Evolutionary conservation across 1,284 basidiomycete species (phyloP).

Genomic region (Heterobasidion annosum): DNA sequence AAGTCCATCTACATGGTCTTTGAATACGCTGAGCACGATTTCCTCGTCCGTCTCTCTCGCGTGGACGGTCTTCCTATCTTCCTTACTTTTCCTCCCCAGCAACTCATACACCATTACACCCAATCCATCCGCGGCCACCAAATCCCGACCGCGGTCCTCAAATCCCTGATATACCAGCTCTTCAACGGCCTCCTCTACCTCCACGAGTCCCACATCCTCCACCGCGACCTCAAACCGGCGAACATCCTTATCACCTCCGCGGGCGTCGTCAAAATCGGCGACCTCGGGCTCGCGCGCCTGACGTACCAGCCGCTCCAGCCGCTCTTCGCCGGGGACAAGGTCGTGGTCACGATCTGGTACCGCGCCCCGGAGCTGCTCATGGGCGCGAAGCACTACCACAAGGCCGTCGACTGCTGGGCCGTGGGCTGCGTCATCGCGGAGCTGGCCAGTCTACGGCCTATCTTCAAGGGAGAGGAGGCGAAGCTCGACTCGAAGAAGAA

Average conservation of each 20-base stretch:
- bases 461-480: conserved; percentile 99
- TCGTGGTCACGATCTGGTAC: conserved; percentile 99
- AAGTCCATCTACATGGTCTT: conserved; percentile 99
- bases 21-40: conserved; percentile 98
- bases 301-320: conserved; percentile 82
- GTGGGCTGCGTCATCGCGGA: conserved; percentile 97
- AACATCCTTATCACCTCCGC: conserved; percentile 91
- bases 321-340: conserved; percentile 87
- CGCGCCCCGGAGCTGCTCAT: conserved; percentile 92
- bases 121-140: conserved; percentile 68
- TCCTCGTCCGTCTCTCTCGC: conserved; percentile 53
- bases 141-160: conserved; percentile 76
- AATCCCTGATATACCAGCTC: conserved; percentile 93
- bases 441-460: conserved; percentile 85
- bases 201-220: conserved; percentile 91
- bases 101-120: conserved; percentile 97
- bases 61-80: not conserved
- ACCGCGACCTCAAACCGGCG: conserved; percentile 96
- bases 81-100: conserved; percentile 35
- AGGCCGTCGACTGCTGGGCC: conserved; percentile 93
- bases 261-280: conserved; percentile 96
- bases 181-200: conserved; percentile 92
- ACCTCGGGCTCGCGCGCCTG: conserved; percentile 89
- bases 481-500: conserved; percentile 91
- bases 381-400: conserved; percentile 95